These are phyloP conservation scores for Alloteropsis angusta DNA, from an alignment of 202 grass and related monocot species.

Conservation along the genomic window DNA sequence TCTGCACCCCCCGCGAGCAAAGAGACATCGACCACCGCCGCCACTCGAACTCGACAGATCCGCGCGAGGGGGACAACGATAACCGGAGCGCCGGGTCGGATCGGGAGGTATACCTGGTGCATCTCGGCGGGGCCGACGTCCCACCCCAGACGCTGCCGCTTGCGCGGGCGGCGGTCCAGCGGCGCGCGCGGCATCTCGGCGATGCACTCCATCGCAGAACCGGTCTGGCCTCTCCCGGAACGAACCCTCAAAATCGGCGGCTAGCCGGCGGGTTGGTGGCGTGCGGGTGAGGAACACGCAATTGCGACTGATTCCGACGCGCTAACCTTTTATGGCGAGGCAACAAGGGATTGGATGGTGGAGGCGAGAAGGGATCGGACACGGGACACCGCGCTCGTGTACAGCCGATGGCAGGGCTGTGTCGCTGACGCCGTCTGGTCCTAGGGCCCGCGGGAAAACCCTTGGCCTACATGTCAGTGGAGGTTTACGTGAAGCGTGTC, in stretches of 20 bases:
- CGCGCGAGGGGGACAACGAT: not conserved
- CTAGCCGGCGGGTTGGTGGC: not conserved
- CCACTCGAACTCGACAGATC: not conserved
- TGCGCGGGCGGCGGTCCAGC: conserved; percentile 77
- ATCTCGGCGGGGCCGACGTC: conserved; percentile 75
- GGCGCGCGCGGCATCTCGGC: conserved; percentile 59
- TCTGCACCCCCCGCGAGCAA: not conserved
- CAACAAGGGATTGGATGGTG: not conserved
- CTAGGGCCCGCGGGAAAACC: accelerated
- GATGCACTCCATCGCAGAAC: conserved; percentile 61
- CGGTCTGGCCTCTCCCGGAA: not conserved
- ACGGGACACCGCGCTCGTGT: not conserved
- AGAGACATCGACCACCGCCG: not conserved
- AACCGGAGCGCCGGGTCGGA: not conserved
- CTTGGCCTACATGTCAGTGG: not conserved
- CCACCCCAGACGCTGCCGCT: conserved; percentile 84
- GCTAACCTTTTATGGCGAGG: conserved; percentile 33
- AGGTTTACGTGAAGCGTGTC: accelerated
- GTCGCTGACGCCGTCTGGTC: not conserved
- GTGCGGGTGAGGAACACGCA: not conserved
- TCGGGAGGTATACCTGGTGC: conserved; percentile 39
- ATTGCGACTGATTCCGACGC: not conserved
- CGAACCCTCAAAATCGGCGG: not conserved
- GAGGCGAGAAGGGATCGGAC: not conserved
- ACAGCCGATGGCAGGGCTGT: not conserved